Base-by-base conservation (phyloP, 345 rosid genomes). In the Microthlaspi erraticum region DNA sequence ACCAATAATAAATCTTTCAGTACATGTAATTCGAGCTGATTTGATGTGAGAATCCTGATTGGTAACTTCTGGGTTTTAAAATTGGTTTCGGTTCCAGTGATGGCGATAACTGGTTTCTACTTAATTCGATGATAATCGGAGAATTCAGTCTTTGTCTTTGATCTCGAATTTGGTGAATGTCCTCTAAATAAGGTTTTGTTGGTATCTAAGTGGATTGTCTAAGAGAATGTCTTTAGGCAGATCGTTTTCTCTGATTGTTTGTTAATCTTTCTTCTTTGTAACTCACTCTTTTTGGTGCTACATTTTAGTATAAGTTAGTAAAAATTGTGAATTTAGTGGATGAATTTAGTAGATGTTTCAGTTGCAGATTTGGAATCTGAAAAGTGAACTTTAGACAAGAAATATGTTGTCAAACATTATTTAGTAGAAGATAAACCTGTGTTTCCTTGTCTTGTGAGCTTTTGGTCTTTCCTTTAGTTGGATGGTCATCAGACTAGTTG, bases 381-480 rank as follows among this genome's bases (percentile, higher is more conserved):
- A 36, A 44, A 12, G 34, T 54, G 52, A 54, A 10, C 19, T 43
- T 52, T 54, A 8, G 18, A 12, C 14, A 11, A 17, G 29, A 29
- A 36, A 10, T 6, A 11, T n/a, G 10, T 57, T 68, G n/a, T 18
- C 16, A 41, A 2, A 11, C 44, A 29, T 18, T 53, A 12, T 16
- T 2, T 11, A 39, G 16, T 43, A 36, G 58, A 48, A 48, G 38
- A 17, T 50, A 12, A 26, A 11, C 32, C 5, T 57, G 0, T 31
- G 41, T 54, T 50, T 73, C 50, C 58, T 55, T 55, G 23, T 64
- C 44, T 36, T 64, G 13, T 45, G 33, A 45, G 9, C 19, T 29
- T 64, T 14, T 57, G 60, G 26, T 42, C 32, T 59, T 50, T 29
- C 62, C 54, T 23, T 38, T 29, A 18, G 1, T 46, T 54, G 14